Percentiles rank a stretch among this genome's conserved stretches.
These are phyloP conservation scores for Nicotiana paniculata DNA, from an alignment of 257 asterid genomes.

Conservation along the genomic window DNA sequence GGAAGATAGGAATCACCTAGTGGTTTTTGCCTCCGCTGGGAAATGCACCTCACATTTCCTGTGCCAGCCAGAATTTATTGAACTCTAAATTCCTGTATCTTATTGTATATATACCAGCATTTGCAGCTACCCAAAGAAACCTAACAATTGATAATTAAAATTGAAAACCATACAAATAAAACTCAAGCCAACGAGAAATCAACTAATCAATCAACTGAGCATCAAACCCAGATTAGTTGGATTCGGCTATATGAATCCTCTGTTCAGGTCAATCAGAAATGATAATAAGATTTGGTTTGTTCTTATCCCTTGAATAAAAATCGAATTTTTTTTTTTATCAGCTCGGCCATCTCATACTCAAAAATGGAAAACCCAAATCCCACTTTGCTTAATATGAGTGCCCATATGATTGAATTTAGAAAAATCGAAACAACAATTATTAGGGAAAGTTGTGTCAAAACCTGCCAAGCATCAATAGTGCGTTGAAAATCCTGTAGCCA, in stretches of 20 bases:
- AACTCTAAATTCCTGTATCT: neutral
- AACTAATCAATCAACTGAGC: neutral
- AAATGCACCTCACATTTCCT: neutral
- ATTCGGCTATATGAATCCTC: neutral
- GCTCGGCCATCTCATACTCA: neutral
- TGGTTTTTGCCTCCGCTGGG: no score
- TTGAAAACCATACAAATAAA: neutral
- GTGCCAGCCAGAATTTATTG: neutral
- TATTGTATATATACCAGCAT: neutral
- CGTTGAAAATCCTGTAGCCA: constrained; percentile 97
- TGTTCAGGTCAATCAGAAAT: neutral
- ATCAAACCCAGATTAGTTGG: neutral
- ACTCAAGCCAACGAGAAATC: neutral
- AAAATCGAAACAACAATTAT: neutral
- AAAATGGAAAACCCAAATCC: neutral
- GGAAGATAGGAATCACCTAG: no score
- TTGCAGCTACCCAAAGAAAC: neutral
- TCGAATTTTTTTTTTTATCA: neutral
- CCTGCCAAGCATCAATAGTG: constrained; percentile 99
- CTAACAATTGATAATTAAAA: neutral
- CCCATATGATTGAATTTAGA: neutral
- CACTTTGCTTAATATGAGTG: neutral
- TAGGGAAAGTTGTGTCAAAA: constrained; percentile 8
- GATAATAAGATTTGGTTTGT: neutral
- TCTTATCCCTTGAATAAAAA: neutral